phyloP scores from a whole-genome alignment of 2,329 filamentous ascomycete genomes.

The Ophidiomyces ophidiicola region DNA sequence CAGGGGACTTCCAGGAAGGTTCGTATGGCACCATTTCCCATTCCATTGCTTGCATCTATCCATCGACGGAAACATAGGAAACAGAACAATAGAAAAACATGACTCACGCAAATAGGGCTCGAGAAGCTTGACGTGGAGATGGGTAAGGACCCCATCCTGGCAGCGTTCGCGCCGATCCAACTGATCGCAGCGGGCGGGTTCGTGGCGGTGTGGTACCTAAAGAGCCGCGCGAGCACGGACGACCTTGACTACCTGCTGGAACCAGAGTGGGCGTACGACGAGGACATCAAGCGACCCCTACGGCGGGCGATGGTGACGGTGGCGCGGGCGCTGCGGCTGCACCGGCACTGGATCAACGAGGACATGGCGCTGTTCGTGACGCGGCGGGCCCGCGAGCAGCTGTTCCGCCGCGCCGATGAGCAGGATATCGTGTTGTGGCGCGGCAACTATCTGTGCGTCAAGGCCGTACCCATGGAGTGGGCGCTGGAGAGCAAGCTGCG shows the following conservation, averaged over 20 bases:
- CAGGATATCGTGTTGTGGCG: constrained; percentile 24
- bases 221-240: constrained; percentile 23
- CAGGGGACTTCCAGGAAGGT: constrained; percentile 11
- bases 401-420: constrained; percentile 23
- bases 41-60: neutral
- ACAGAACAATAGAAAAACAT: neutral
- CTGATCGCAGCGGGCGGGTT: constrained; percentile 24
- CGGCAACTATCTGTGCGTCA: constrained; percentile 21
- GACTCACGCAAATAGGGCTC: constrained; percentile 18
- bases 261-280: constrained; percentile 24
- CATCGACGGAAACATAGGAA: neutral
- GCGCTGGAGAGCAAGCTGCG: constrained; percentile 27
- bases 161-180: constrained; percentile 25
- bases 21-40: neutral
- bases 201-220: constrained; percentile 23
- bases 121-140: constrained; percentile 23
- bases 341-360: constrained; percentile 24
- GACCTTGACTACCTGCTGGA: constrained; percentile 27
- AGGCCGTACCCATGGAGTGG: constrained; percentile 27
- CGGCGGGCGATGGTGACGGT: constrained; percentile 19
- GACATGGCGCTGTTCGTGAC: constrained; percentile 25
- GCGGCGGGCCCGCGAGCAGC: constrained; percentile 15
- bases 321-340: constrained; percentile 18
- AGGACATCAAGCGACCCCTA: constrained; percentile 23
- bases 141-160: constrained; percentile 22